A percentile compares a stretch with the other conserved stretches of the same genome.
phyloP scores from a whole-genome alignment of 176 grass and related monocot species.

The Carex littledalei region DNA sequence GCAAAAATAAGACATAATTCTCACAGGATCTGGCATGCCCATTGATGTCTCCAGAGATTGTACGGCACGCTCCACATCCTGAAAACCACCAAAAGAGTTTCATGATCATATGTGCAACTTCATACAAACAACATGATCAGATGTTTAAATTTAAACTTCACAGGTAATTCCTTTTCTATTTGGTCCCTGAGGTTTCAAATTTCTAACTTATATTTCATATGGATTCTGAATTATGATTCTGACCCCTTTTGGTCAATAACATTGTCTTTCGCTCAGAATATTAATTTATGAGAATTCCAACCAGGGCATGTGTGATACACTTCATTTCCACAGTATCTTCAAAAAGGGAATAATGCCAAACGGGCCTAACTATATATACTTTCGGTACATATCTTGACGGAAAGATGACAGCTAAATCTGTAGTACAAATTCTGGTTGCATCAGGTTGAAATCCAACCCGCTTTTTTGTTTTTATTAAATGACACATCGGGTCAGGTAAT shows the following conservation, averaged over 20 bases:
- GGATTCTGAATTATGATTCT: neutral
- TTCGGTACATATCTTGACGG: neutral
- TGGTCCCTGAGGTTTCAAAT: neutral
- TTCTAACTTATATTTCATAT: neutral
- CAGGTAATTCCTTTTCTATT: neutral
- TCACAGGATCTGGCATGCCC: slow-evolving; percentile 69
- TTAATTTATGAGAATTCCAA: neutral
- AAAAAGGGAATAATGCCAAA: neutral
- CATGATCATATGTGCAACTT: neutral
- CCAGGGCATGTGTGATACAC: neutral
- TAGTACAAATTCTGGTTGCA: neutral
- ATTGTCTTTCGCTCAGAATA: neutral
- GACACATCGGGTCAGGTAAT: neutral
- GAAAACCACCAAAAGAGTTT: neutral
- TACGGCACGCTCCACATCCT: slow-evolving; percentile 71
- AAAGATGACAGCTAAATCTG: neutral
- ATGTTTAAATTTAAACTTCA: neutral
- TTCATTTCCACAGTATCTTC: neutral
- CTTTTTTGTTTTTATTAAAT: neutral
- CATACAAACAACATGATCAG: neutral
- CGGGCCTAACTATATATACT: neutral
- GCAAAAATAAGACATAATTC: neutral
- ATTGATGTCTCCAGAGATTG: slow-evolving; percentile 53
- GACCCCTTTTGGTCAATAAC: neutral
- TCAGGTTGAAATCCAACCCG: neutral